Evolutionary conservation across 2,329 filamentous ascomycete genomes (phyloP), one percentile per base, ranked within the genome.

Genomic region (Sordariomycetes sp.): DNA sequence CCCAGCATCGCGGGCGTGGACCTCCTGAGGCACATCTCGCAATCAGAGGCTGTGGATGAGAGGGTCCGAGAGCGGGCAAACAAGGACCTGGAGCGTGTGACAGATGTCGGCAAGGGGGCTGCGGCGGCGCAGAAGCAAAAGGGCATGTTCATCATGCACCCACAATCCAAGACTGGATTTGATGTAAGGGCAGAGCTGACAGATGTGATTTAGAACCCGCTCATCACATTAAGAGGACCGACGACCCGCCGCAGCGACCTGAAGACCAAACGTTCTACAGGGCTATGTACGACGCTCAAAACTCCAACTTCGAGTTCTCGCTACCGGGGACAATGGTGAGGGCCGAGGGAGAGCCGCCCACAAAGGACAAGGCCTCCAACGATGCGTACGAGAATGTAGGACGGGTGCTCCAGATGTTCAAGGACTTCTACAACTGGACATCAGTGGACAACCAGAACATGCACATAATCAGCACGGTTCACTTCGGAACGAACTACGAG

Each of bases 361-460:
- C 66, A 53, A 65, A 68, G 51, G 77, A 80, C 60, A 67, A 72
- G 57, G 67, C 71, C 20, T 77, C 71, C 61, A 79, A 80, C 61
- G 70, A 78, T 55, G 76, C 74, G 1, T 80, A 71, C 60, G 76
- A 80, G 62, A 79, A 79, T 54, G 71, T 78, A 0, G 77, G 78
- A 28, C 66, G 68, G 11, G 78, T 80, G 0, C 68, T 79, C 50
- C 66, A 74, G 24, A 80, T 81, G 63, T 82, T 79, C 69, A 69
- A 70, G 55, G 69, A 76, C 12, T 68, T 74, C 37, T 81, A 80
- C 62, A 65, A 71, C 46, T 80, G 78, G 74, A 70, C 76, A 32
- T 80, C 76, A 0, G 75, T 81, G 58, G 76, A 82, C 67, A 76
- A 79, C 68, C 69, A 74, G 54, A 76, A 77, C 60, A 70, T 72